phyloP scores from a whole-genome alignment of 169 alveolate genomes.

The Eimeria nieschulzi region DNA sequence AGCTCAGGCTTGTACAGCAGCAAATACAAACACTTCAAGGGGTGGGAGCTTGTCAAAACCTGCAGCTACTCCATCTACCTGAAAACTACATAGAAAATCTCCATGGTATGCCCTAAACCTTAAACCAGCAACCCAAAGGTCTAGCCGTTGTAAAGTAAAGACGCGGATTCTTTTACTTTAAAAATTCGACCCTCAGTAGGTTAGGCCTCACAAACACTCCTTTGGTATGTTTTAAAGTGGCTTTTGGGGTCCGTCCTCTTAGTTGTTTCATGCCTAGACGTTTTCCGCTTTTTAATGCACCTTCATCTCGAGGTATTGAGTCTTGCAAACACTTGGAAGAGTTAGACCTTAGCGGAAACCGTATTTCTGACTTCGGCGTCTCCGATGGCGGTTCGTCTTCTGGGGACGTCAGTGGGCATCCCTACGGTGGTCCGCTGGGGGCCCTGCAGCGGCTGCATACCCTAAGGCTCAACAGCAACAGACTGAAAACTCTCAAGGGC shows the following conservation, averaged over 20 bases:
- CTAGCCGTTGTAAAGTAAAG: too few species aligned
- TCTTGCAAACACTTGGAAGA: slow-evolving; percentile 37
- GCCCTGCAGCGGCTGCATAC: slow-evolving; percentile 62
- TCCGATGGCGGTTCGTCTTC: not conserved
- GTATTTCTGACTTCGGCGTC: slow-evolving; percentile 13
- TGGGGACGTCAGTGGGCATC: not conserved
- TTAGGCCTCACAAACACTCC: too few species aligned
- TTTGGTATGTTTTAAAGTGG: too few species aligned
- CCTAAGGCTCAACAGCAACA: slow-evolving; percentile 63
- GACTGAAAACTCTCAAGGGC: slow-evolving; percentile 56
- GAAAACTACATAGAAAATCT: slow-evolving; percentile 25
- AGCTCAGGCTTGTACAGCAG: slow-evolving; percentile 59
- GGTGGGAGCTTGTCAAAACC: slow-evolving; percentile 29
- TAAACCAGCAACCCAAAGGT: too few species aligned
- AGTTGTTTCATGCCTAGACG: not conserved
- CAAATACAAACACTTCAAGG: slow-evolving; percentile 2
- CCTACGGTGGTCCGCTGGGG: slow-evolving; percentile 13
- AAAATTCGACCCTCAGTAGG: too few species aligned
- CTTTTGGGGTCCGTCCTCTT: not conserved
- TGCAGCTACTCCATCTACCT: slow-evolving; percentile 56
- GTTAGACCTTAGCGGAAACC: slow-evolving; percentile 46
- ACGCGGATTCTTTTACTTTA: too few species aligned
- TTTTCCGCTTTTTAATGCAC: not conserved
- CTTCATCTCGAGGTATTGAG: slow-evolving; percentile 8
- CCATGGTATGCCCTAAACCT: slow-evolving; percentile 5